Base-by-base conservation (phyloP, 441 rosid genomes). In the Aquilaria agallochum region DNA sequence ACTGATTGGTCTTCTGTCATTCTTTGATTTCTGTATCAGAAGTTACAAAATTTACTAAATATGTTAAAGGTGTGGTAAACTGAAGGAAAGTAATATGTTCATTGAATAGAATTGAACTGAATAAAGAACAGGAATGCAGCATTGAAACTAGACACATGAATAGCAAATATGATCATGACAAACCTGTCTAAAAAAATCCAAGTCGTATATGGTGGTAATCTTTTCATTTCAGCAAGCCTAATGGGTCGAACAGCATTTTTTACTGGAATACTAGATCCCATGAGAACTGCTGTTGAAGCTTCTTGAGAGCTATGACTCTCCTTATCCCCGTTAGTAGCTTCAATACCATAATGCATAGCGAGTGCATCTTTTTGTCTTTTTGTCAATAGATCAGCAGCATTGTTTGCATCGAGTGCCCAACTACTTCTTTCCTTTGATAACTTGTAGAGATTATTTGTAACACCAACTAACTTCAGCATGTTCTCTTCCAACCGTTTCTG, bases 1-100 rank as follows among this genome's bases (percentile, higher is more conserved):
- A 95, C 98, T 11, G 98, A 95, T 67, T 92, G 98, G 77, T 92
- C 99, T 74, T 92, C 99, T 2, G 96, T 95, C 99, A 95, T 95
- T 83, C 99, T 92, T 66, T 95, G 98, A 71, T 95, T 95, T 82
- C 99, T 95, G 87, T 71, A 81, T 20, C 64, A 71, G 32, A 57
- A 34, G 14, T 6, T 33, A 58, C 65, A 55, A 33, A 69, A 45
- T 61, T 55, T 49, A 57, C 50, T 50, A 33, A 52, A 7, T 34
- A 32, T 20, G 31, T 31, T 33, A 32, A 40, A 32, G n/a, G 58
- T 40, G 27, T 40, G 45, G 45, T 40, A 40, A 40, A 6, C 7
- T 40, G 45, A 40, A 40, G 45, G 9, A 40, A 40, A 40, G 9
- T 40, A 40, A 13, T 12, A 6, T 50, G 54, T 8, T 40, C 7